These are phyloP conservation scores for Choanephora cucurbitarum DNA, from an alignment of 371 early-diverging fungal genomes.

Conservation along the genomic window DNA sequence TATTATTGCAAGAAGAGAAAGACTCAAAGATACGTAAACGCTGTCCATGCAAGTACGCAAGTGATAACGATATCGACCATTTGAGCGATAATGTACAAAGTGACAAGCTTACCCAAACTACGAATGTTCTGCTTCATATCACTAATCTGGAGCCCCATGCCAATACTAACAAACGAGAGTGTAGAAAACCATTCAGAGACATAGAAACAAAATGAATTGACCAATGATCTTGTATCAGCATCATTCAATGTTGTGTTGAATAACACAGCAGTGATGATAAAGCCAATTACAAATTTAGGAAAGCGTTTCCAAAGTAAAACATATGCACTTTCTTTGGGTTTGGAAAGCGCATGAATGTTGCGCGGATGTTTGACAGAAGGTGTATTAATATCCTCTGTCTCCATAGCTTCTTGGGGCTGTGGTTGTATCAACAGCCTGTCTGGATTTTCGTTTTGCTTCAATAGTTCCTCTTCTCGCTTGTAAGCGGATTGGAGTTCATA, in stretches of 20 bases:
- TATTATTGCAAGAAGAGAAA: background rate
- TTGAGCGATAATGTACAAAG: slow-evolving; percentile 59
- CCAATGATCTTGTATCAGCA: slow-evolving; percentile 31
- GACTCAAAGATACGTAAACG: slow-evolving; percentile 37
- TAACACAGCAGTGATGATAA: slow-evolving; percentile 57
- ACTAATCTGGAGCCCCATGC: slow-evolving; percentile 56
- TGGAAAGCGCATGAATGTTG: slow-evolving; percentile 12
- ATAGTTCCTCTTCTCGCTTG: slow-evolving; percentile 29
- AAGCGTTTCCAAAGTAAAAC: slow-evolving; percentile 60
- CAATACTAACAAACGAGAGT: slow-evolving; percentile 64
- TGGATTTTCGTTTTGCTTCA: slow-evolving; percentile 11
- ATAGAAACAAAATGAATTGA: slow-evolving; percentile 59
- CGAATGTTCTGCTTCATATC: slow-evolving; percentile 56
- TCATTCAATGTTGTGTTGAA: slow-evolving; percentile 58
- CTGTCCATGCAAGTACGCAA: slow-evolving; percentile 54
- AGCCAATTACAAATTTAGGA: slow-evolving; percentile 67
- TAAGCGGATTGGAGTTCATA: slow-evolving; percentile 48
- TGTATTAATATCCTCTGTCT: slow-evolving; percentile 14
- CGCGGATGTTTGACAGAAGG: slow-evolving; percentile 24
- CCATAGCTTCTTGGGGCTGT: slow-evolving; percentile 5
- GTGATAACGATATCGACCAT: slow-evolving; percentile 61
- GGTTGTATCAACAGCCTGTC: slow-evolving; percentile 11
- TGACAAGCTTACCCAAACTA: slow-evolving; percentile 51
- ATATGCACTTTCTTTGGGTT: slow-evolving; percentile 29
- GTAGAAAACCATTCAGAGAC: slow-evolving; percentile 68